Evolutionary conservation across 257 asterid genomes (phyloP).

Genomic region (Solanum pimpinellifolium): DNA sequence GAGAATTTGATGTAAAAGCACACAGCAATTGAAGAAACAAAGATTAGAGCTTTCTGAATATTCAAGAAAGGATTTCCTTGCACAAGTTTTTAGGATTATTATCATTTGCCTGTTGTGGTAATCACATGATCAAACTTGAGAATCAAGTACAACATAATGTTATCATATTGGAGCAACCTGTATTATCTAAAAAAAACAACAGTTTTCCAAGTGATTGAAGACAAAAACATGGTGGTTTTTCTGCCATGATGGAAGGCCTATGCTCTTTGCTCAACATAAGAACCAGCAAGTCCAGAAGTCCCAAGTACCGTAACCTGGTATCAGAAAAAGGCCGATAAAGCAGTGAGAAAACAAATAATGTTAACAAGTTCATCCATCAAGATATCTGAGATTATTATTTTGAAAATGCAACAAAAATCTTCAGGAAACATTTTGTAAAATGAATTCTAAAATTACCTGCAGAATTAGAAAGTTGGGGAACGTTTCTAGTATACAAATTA

Average conservation of each 20-base stretch:
- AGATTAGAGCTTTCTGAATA: not conserved
- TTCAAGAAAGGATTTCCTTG: not conserved
- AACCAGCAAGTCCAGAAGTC: constrained; percentile 95
- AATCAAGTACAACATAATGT: constrained; percentile 4
- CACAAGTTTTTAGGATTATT: not conserved
- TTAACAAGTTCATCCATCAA: not conserved
- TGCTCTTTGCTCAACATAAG: constrained; percentile 91
- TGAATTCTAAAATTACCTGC: not conserved
- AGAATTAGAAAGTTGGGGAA: not conserved
- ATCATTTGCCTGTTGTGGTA: not conserved
- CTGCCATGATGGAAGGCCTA: constrained; percentile 14
- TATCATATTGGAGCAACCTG: constrained; percentile 2
- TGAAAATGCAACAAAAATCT: not conserved
- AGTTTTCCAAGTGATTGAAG: not conserved
- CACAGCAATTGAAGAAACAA: not conserved
- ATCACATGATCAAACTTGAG: not conserved
- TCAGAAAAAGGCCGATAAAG: not conserved
- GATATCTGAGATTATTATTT: not conserved
- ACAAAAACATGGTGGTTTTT: not conserved
- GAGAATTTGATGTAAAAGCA: not conserved
- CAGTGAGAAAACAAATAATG: not conserved
- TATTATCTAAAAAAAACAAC: not conserved
- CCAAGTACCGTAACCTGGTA: constrained; percentile 88
- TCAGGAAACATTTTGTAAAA: not conserved
- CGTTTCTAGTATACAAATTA: not conserved